These are phyloP conservation scores for Gardenia jasminoides DNA, from an alignment of 257 asterid species.

Conservation along the genomic window DNA sequence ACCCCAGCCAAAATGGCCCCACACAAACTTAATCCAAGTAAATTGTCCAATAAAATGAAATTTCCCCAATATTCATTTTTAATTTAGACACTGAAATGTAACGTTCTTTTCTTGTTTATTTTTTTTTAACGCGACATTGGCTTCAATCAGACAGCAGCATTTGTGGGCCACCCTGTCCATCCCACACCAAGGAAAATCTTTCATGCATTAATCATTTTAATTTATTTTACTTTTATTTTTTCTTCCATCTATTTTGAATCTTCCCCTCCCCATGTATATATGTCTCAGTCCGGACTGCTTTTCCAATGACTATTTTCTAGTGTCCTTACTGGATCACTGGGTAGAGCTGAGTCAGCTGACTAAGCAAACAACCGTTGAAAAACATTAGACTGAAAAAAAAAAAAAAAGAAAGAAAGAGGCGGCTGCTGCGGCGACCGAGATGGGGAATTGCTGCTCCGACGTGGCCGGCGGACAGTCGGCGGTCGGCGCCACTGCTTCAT, in stretches of 20 bases:
- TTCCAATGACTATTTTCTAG: no score
- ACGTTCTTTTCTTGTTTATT: no score
- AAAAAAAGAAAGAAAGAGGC: constrained; percentile 12
- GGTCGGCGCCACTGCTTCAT: constrained; percentile 60
- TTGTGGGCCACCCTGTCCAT: constrained; percentile 1
- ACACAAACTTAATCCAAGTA: not conserved
- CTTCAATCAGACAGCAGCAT: constrained; percentile 4
- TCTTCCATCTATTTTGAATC: no score
- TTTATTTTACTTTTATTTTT: no score
- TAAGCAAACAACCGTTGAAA: not conserved
- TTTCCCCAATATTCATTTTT: not conserved
- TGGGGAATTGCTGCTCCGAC: constrained; percentile 99
- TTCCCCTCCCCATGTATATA: not conserved
- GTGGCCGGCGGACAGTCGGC: constrained; percentile 75
- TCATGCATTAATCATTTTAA: no score
- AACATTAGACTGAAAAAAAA: not conserved
- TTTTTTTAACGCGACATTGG: not conserved
- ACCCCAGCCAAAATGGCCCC: not conserved
- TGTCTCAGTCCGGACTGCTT: no score
- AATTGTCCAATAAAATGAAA: no score
- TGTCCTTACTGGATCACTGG: not conserved
- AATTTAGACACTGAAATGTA: no score
- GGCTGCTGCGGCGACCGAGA: constrained; percentile 40
- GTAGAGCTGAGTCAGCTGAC: not conserved
- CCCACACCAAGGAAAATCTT: no score